Evolutionary conservation across 495 filamentous ascomycete genomes (phyloP).

Genomic region (Clavariopsis aquatica): DNA sequence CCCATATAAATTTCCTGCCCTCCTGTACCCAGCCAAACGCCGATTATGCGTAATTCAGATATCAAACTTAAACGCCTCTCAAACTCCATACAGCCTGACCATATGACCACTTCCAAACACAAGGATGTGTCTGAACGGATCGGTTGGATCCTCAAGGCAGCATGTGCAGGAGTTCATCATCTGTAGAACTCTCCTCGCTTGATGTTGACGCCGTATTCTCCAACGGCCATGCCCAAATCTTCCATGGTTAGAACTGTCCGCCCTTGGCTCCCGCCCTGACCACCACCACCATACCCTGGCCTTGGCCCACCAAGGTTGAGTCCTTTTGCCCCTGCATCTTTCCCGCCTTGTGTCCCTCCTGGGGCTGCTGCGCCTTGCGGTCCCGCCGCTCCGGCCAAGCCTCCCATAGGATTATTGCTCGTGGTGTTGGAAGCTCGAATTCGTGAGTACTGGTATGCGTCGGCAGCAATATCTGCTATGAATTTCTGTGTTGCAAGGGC

Average conservation of each 20-base stretch:
- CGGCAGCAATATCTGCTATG: conserved; percentile 93
- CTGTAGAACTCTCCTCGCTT: conserved; percentile 97
- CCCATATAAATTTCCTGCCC: conserved; percentile 3
- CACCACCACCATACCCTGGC: conserved; percentile 89
- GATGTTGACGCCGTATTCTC: conserved; percentile 95
- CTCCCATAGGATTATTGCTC: conserved; percentile 85
- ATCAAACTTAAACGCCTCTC: neutral
- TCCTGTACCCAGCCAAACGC: neutral
- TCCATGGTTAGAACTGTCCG: conserved; percentile 98
- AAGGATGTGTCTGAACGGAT: neutral
- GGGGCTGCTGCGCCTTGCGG: conserved; percentile 57
- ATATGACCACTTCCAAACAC: neutral
- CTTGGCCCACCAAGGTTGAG: conserved; percentile 82
- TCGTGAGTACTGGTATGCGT: conserved; percentile 95
- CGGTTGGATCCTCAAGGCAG: neutral
- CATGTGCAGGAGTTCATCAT: conserved; percentile 44
- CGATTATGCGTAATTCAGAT: neutral
- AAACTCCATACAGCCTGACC: neutral
- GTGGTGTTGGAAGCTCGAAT: conserved; percentile 85
- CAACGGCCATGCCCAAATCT: conserved; percentile 95
- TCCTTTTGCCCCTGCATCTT: conserved; percentile 46
- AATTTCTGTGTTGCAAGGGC: conserved; percentile 97
- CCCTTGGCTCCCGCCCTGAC: conserved; percentile 84
- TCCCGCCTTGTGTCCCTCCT: conserved; percentile 54
- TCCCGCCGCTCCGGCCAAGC: conserved; percentile 67